Base-by-base conservation (phyloP, 129 eudicot genomes). In the Pseudognaphalium luteoalbum region DNA sequence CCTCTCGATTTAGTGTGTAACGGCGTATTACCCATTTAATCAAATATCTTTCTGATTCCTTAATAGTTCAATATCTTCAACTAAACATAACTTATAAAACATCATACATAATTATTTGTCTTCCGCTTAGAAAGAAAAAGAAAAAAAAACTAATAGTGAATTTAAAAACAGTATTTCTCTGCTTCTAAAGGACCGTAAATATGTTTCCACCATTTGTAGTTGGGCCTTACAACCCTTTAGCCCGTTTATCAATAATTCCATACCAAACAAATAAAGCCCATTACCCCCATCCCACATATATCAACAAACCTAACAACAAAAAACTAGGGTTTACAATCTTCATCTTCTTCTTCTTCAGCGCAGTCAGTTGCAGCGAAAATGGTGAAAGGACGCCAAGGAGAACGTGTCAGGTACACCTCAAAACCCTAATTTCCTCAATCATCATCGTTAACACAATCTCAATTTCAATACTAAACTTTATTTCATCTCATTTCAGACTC, bases 351-450 rank as follows among this genome's bases (percentile, higher is more conserved):
- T n/a, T 58, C 77, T 15, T 33, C 65, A 71, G 10, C 59, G 44
- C 77, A 71, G 73, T 39, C 78, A 70, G 66, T 66, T 60, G 29
- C 9, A 65, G 61, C 83, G 35, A 78, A 68, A 83, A 83, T 83
- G 86, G 86, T 83, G 76, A 83, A 83, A 56, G 83, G 86, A 25
- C 86, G 86, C 60, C 83, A 83, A 74, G 86, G 86, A 41, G 86
- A 83, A 78, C 86, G 86, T 61, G 73, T 83, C 77, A 78, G 86
- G 82, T 78, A 78, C 7, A 33, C 3, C 0, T 29, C 37, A 2
- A 32, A 61, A 42, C 44, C 71, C 56, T 30, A 41, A 60, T 8
- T 17, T 2, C 57, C 5, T 35, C 59, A 61, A 15, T 62, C 56
- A 47, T 61, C 65, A 22, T 21, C 57, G 7, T 47, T 16, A 44